These are phyloP conservation scores for Saccharomycopsis capsularis DNA, from an alignment of 805 yeast genomes.

Conservation along the genomic window DNA sequence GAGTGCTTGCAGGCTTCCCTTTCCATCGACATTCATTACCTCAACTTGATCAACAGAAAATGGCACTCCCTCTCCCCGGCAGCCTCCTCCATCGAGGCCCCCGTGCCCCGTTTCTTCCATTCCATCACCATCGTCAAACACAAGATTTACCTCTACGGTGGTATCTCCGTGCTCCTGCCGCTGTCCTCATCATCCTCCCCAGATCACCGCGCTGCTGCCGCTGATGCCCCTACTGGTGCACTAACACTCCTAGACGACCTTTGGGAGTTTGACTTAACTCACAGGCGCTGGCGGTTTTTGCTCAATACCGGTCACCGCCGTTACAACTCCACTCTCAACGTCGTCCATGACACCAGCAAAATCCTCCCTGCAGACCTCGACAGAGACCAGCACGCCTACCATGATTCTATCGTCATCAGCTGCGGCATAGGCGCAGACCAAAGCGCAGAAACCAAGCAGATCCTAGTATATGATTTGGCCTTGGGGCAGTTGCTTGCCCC, in stretches of 20 bases:
- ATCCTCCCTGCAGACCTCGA: not conserved
- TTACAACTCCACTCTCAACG: constrained; percentile 23
- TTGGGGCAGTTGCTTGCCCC: not conserved
- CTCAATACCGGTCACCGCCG: constrained; percentile 29
- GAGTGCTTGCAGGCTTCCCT: constrained; percentile 31
- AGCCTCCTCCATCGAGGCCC: not conserved
- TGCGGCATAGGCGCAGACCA: constrained; percentile 1
- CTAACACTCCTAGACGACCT: constrained; percentile 51
- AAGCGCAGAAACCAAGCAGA: not conserved
- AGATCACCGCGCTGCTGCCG: no score
- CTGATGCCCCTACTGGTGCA: constrained; percentile 29
- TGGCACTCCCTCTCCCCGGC: constrained; percentile 37
- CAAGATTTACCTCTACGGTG: constrained; percentile 58
- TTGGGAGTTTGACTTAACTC: constrained; percentile 57
- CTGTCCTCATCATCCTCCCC: no score
- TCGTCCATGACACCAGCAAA: constrained; percentile 9
- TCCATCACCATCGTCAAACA: constrained; percentile 46
- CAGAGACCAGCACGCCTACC: constrained; percentile 3
- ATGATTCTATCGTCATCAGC: constrained; percentile 9
- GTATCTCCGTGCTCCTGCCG: constrained; percentile 41
- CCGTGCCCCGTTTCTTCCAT: constrained; percentile 49
- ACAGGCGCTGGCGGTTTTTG: constrained; percentile 48
- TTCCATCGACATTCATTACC: constrained; percentile 56
- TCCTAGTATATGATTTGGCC: not conserved
- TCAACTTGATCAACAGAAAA: constrained; percentile 49